Evolutionary conservation across 2,329 filamentous ascomycete genomes (phyloP), one percentile per base, ranked within the genome.

Genomic region (Ramularia endophylla): DNA sequence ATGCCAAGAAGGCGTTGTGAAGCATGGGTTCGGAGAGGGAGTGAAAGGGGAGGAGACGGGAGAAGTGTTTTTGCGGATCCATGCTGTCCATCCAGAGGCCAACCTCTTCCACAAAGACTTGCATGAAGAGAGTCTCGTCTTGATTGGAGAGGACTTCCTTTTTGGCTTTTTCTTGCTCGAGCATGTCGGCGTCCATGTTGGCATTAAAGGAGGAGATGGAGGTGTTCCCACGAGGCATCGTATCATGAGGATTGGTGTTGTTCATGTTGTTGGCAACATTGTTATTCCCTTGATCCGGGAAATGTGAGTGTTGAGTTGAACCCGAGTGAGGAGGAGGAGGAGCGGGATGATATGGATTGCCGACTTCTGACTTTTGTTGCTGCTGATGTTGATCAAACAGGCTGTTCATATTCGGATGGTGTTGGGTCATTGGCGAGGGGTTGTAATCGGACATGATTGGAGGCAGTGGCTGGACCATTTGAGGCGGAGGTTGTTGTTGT

Each of bases 61-160:
- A 87, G 62, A 95, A 95, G 69, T 80, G 85, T 66, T 90, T 90
- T 51, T 82, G 75, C 25, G 80, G 75, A 66, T 94, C 87, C 70
- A 95, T 80, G 30, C 81, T 86, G 64, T 95, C 90, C 86, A 97
- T 94, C 87, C 90, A 95, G 3, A 87, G 65, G 1, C 84, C 88
- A 2, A 97, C 86, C 51, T 95, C 85, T 57, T 94, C 85, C 5
- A 94, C 83, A 60, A 94, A 97, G 0, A 88, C 81, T 61, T 94
- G 87, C 83, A 95, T 87, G 59, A 88, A 88, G n/a, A 83, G 68
- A 0, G 92, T 76, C 60, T 95, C 87, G 43, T 94, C 85, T 8
- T 81, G 76, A 3, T 78, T 79, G 50, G 78, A 81, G 33, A 95
- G 72, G 52, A 78, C 86, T 38, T 85, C 77, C 27, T 78, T 68